These are phyloP conservation scores for Annulohypoxylon bovei DNA, from an alignment of 495 filamentous ascomycete species.

Conservation along the genomic window DNA sequence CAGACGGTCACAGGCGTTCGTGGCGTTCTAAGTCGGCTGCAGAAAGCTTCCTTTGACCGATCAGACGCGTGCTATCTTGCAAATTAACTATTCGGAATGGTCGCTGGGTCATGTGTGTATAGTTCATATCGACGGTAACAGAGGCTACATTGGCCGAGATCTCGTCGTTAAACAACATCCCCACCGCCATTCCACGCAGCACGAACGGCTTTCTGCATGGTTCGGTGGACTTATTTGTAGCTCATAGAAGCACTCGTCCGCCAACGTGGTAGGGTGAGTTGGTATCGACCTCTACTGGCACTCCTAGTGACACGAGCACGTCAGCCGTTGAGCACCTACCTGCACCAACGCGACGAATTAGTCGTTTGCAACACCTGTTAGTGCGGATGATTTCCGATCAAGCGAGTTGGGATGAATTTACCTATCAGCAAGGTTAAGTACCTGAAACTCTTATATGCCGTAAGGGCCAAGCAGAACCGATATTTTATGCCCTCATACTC, in stretches of 20 bases:
- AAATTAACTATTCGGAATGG: background rate
- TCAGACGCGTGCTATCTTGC: conserved; percentile 5
- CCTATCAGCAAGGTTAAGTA: background rate
- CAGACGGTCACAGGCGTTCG: conserved; percentile 36
- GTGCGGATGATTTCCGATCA: conserved; percentile 6
- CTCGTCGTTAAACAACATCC: conserved; percentile 31
- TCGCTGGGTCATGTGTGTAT: background rate
- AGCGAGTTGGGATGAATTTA: conserved; percentile 15
- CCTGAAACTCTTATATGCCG: background rate
- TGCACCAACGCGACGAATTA: conserved; percentile 9
- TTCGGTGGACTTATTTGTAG: conserved; percentile 29
- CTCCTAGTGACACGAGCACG: conserved; percentile 22
- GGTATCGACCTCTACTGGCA: conserved; percentile 8
- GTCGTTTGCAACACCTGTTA: conserved; percentile 6
- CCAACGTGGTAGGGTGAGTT: conserved; percentile 26
- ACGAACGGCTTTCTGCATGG: conserved; percentile 42
- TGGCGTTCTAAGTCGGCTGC: conserved; percentile 4
- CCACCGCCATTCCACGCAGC: conserved; percentile 41
- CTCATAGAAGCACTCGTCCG: conserved; percentile 29
- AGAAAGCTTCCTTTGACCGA: conserved; percentile 8
- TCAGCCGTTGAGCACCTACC: conserved; percentile 7
- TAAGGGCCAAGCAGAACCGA: background rate
- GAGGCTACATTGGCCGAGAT: conserved; percentile 24
- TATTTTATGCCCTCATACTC: background rate
- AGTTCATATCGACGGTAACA: background rate